Conservation (phyloP, 305 asterid genomes). For the Fraxinus sp. region DNA sequence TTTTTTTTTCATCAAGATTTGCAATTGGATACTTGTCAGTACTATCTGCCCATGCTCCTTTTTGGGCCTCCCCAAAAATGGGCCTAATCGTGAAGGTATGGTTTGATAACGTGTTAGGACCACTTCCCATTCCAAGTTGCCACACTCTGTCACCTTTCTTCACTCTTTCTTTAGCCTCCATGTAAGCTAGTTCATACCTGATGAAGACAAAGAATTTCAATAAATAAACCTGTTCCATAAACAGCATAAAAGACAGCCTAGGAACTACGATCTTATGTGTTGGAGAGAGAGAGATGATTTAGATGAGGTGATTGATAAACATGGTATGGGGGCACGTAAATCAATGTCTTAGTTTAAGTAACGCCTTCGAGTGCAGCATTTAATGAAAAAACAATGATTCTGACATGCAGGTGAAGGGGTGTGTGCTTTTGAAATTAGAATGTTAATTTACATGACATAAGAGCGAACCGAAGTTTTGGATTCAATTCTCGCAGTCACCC, state of each 20-base stretch:
- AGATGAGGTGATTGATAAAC: not conserved
- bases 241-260: not conserved
- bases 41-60: constrained; percentile 69
- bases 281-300: too few relatives aligned
- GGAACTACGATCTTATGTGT: not conserved
- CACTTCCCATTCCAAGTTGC: constrained; percentile 89
- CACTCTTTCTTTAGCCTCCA: constrained; percentile 65
- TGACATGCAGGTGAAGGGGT: not conserved
- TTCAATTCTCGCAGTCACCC: not conserved
- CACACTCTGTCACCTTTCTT: constrained; percentile 65
- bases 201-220: not conserved
- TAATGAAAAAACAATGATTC: not conserved
- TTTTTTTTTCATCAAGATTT: not conserved
- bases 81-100: too few relatives aligned
- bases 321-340: too few relatives aligned
- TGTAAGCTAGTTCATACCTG: constrained; percentile 60
- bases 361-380: not conserved
- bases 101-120: too few relatives aligned
- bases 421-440: not conserved
- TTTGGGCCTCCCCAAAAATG: constrained; percentile 40
- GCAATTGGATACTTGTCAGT: constrained; percentile 37
- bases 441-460: not conserved
- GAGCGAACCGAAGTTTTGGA: not conserved
- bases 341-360: not conserved
- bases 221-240: not conserved